Evolutionary conservation across 768 basidiomycete genomes (phyloP), one percentile per base, ranked within the genome.

Genomic region (Mycena floridula): DNA sequence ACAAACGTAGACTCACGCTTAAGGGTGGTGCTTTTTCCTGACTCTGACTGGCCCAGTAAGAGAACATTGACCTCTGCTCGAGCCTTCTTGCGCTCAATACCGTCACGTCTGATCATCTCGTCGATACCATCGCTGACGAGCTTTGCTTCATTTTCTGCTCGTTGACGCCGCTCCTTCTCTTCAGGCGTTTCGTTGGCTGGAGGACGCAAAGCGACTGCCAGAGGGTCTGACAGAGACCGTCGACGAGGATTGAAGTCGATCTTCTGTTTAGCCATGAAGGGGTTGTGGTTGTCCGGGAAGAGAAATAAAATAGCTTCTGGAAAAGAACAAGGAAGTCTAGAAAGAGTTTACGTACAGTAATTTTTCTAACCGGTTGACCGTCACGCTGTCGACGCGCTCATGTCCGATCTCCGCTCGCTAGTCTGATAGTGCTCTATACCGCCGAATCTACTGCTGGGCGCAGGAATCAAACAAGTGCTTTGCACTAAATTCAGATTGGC

Each of bases 1-100:
- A 43, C 36, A 21, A 46, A 26, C 28, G 43, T 38, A 45, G 41
- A 81, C 87, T 78, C 71, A 89, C 88, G 88, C 69, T 89, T 89
- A 54, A 90, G 71, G 7, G 87, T 88, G 7, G 89, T 91, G 58
- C 85, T 88, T 71, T 90, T 91, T 30, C 88, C 89, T 55, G 85
- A 89, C 72, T 90, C 88, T 49, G 88, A 89, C 73, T 91, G 89
- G 42, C 89, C 89, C 32, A 91, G 78, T 49, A 91, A 72, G 44
- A 91, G 69, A 42, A 91, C 77, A 58, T 82, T 83, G 62, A 90
- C 77, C 56, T 81, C 79, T 51, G 78, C 70, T 50, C 73, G 79
- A 28, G 63, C 59, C 60, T 74, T 81, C 64, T 74, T 81, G 55
- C 63, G 67, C 50, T 84, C 79, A 44, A 70, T 73, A 46, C 73